Evolutionary conservation across 257 asterid genomes (phyloP), one percentile per base, ranked within the genome.

Genomic region (Capsicum chinense): DNA sequence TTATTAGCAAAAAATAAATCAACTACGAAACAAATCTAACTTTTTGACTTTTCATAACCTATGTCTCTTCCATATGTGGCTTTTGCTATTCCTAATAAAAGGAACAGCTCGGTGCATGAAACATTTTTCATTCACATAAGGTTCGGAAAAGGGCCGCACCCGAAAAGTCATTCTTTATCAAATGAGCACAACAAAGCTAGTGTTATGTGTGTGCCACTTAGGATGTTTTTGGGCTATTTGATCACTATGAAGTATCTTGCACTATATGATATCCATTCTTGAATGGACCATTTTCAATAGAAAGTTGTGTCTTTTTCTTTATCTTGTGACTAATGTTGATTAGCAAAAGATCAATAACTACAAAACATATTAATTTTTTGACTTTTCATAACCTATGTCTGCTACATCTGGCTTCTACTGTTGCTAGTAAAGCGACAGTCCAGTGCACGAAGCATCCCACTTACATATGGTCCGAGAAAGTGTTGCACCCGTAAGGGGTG

Each of bases 131-230:
- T 39, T 39, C 4, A 39, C 5, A 39, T 4, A 39, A 5, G 44
- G 5, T 39, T 4, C 5, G 5, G 5, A 39, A 39, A 39, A 39
- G 44, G 44, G 44, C 44, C 44, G 5, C 44, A 39, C 44, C 44
- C 44, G 5, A 39, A 39, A 39, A 39, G 44, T 39, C 44, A 39
- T 39, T 39, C 91, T 71, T 85, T 87, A 85, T 52, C 83, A 39
- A 84, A 71, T 15, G 56, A 80, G 26, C 7, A 54, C 39, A 39
- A 83, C 47, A 71, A 68, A 59, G 26, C 14, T 54, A 54, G 57
- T 54, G 15, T n/a, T 50, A 35, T 54, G 13, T 74, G 11, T 17
- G 33, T 50, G 14, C 10, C 57, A 44, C 52, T 76, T 26, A 26
- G 56, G 6, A 17, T 76, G 15, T 42, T 50, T 17, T 19, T 10